phyloP scores from a whole-genome alignment of 2,329 filamentous ascomycete species.

The Clonostachys sp. region DNA sequence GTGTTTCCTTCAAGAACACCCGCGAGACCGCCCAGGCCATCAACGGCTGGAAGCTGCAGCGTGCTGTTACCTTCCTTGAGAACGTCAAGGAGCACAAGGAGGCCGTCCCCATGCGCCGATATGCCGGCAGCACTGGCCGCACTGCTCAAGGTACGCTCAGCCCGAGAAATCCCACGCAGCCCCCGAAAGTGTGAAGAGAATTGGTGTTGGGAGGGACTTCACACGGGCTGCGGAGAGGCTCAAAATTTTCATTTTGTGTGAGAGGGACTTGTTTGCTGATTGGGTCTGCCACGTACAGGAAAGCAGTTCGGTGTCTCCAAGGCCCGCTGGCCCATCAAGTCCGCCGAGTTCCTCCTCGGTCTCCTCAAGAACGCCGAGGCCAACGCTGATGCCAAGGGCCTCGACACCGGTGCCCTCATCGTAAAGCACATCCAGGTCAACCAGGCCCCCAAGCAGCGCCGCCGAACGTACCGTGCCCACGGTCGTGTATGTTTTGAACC shows the following conservation, averaged over 20 bases:
- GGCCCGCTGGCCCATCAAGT: slow-evolving; percentile 99
- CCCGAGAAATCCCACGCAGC: neutral
- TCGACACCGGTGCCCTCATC: slow-evolving; percentile 94
- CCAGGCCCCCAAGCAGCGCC: slow-evolving; percentile 99
- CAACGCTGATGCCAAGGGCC: slow-evolving; percentile 95
- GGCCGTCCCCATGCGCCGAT: slow-evolving; percentile 97
- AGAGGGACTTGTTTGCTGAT: neutral
- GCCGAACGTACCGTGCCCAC: slow-evolving; percentile 99
- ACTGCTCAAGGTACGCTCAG: slow-evolving; percentile 89
- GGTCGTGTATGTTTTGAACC: slow-evolving; percentile 80
- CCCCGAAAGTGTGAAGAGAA: neutral
- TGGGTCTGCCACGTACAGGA: slow-evolving; percentile 48
- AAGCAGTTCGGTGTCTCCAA: slow-evolving; percentile 98
- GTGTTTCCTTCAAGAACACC: slow-evolving; percentile 99
- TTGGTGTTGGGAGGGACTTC: neutral
- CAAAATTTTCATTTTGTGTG: neutral
- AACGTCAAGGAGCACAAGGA: slow-evolving; percentile 97
- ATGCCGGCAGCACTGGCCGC: slow-evolving; percentile 92
- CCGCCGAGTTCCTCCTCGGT: slow-evolving; percentile 93
- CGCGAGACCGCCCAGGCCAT: slow-evolving; percentile 99
- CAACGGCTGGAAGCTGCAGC: slow-evolving; percentile 97
- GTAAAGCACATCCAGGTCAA: slow-evolving; percentile 99
- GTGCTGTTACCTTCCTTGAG: slow-evolving; percentile 94
- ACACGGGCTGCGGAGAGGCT: neutral
- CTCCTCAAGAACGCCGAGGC: slow-evolving; percentile 97